These are phyloP conservation scores for Odontarrhena argentea DNA, from an alignment of 345 rosid species.

Conservation along the genomic window DNA sequence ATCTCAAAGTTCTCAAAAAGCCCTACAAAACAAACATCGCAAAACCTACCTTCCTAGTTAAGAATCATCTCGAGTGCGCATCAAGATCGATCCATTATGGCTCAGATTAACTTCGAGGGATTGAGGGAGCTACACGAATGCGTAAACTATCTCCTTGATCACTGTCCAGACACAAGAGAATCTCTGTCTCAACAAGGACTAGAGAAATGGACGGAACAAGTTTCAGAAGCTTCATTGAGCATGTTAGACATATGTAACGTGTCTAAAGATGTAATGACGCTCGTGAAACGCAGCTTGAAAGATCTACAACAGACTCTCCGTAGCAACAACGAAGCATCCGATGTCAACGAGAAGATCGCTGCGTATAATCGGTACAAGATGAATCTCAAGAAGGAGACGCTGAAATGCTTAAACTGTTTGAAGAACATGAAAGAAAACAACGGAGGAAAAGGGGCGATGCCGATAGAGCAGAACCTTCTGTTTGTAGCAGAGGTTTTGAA, in stretches of 20 bases:
- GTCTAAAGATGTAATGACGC: constrained; percentile 63
- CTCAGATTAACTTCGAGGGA: constrained; percentile 57
- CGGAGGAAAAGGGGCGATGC: constrained; percentile 27
- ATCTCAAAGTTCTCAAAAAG: background rate
- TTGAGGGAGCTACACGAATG: constrained; percentile 71
- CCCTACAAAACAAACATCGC: background rate
- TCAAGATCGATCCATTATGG: constrained; percentile 42
- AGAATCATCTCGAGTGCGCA: background rate
- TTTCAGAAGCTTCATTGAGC: constrained; percentile 62
- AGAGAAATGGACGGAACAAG: constrained; percentile 59
- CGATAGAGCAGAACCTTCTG: constrained; percentile 38
- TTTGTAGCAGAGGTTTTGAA: constrained; percentile 58
- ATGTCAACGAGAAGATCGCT: constrained; percentile 48
- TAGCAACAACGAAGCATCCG: constrained; percentile 47
- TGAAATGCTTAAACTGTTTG: constrained; percentile 57
- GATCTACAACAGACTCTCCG: constrained; percentile 58
- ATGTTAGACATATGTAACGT: constrained; percentile 69
- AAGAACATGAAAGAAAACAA: constrained; percentile 49
- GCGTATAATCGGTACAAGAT: constrained; percentile 56
- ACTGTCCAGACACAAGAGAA: constrained; percentile 54
- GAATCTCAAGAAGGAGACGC: constrained; percentile 70
- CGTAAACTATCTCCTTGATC: constrained; percentile 67
- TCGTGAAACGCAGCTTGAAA: constrained; percentile 61
- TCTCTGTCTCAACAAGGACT: constrained; percentile 49
- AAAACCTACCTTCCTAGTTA: background rate